These are phyloP conservation scores for Phaseolus coccineus DNA, from an alignment of 331 rosid genomes.

Conservation along the genomic window DNA sequence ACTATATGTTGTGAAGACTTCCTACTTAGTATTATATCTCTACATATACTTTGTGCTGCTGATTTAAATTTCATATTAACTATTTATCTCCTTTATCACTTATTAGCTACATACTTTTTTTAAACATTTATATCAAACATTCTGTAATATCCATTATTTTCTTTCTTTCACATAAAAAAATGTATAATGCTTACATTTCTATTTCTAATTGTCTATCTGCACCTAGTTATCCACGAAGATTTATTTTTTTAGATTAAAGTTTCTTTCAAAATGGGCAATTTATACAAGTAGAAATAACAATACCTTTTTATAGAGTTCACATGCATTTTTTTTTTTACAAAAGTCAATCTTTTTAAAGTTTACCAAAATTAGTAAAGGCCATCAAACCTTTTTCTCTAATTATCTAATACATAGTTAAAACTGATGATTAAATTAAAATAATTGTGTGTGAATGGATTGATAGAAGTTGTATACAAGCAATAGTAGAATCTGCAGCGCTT, in stretches of 20 bases:
- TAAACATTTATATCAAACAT: background rate
- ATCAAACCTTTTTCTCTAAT: too few relatives aligned
- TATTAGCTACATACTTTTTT: background rate
- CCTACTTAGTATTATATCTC: background rate
- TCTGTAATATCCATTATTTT: background rate
- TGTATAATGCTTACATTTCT: background rate
- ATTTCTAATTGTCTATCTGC: background rate
- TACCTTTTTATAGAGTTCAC: background rate
- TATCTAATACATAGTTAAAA: too few relatives aligned
- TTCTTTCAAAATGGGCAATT: background rate
- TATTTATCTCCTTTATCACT: background rate
- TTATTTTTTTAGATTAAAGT: background rate
- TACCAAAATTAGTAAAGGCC: too few relatives aligned
- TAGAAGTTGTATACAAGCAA: background rate
- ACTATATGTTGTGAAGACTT: background rate
- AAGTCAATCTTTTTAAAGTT: too few relatives aligned
- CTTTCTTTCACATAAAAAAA: background rate
- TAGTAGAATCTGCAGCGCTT: background rate
- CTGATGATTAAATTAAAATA: background rate
- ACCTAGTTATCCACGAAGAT: background rate
- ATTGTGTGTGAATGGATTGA: background rate
- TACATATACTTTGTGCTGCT: background rate
- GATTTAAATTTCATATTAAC: background rate
- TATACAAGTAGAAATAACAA: background rate
- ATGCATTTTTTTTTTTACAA: background rate